Evolutionary conservation across 768 basidiomycete genomes (phyloP).

Genomic region (Lentinula raphanica): DNA sequence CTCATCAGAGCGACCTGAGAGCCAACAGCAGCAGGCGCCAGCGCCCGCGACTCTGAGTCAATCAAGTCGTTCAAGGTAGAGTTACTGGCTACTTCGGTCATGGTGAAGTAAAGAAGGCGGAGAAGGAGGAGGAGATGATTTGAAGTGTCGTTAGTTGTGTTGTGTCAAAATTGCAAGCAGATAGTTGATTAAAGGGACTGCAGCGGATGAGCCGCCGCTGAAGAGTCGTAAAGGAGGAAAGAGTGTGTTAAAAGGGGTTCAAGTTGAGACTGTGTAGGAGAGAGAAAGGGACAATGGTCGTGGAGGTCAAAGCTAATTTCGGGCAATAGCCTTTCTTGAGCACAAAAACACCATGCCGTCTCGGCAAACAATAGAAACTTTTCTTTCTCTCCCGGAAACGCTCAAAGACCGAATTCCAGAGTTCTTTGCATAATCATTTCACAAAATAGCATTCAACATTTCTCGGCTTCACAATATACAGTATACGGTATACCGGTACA

Average conservation of each 20-base stretch:
- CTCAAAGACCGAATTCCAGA: background rate
- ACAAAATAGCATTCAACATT: background rate
- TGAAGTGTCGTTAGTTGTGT: background rate
- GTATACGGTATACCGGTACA: background rate
- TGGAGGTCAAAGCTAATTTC: background rate
- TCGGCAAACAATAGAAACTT: background rate
- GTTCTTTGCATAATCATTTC: no score
- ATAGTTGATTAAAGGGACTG: background rate
- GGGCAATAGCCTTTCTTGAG: background rate
- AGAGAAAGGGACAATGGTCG: background rate
- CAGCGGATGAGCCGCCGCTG: background rate
- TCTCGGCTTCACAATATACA: background rate
- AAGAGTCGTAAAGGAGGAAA: background rate
- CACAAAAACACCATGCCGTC: background rate
- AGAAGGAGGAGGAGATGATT: background rate
- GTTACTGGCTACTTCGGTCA: background rate
- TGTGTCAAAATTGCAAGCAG: background rate
- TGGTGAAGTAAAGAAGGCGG: background rate
- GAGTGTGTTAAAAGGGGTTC: background rate
- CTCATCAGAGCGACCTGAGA: conserved; percentile 76
- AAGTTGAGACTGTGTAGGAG: background rate
- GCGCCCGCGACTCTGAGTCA: conserved; percentile 49
- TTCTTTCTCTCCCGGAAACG: background rate
- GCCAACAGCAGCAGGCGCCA: conserved; percentile 75
- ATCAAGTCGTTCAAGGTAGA: conserved; percentile 21